A percentile compares a stretch with the other conserved stretches of the same genome.
Evolutionary conservation across 179 eudicot species (phyloP).

Genomic region (Carnegiea gigantea): DNA sequence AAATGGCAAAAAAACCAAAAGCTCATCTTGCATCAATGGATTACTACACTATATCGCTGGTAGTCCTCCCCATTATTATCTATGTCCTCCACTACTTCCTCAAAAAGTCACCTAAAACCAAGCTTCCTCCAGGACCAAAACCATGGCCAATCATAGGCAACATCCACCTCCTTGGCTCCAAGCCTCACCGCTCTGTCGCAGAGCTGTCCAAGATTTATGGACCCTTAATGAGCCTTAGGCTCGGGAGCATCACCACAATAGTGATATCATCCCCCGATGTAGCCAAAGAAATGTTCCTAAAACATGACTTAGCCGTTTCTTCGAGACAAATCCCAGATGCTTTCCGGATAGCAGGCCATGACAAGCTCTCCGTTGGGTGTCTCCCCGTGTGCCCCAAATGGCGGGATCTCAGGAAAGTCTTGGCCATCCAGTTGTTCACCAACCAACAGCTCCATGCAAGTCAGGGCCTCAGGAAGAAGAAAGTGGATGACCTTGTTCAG

Average conservation of each 20-base stretch:
- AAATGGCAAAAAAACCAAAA: neutral
- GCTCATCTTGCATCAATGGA: slow-evolving; percentile 6
- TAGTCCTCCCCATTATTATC: slow-evolving; percentile 1
- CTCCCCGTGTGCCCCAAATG: slow-evolving; percentile 22
- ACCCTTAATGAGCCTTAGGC: slow-evolving; percentile 29
- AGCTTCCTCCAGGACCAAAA: slow-evolving; percentile 37
- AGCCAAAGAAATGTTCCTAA: slow-evolving; percentile 22
- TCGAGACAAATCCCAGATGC: neutral
- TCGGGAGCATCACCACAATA: slow-evolving; percentile 28
- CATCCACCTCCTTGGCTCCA: slow-evolving; percentile 30
- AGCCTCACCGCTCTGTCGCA: slow-evolving; percentile 38
- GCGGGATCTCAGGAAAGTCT: slow-evolving; percentile 15
- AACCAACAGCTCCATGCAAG: slow-evolving; percentile 19
- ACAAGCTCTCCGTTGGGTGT: slow-evolving; percentile 14
- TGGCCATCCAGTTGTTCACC: slow-evolving; percentile 14
- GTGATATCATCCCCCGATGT: slow-evolving; percentile 25
- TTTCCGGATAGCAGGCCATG: neutral
- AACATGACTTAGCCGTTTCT: slow-evolving; percentile 23
- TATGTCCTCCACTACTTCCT: neutral
- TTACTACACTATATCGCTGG: neutral
- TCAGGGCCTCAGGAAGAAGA: neutral
- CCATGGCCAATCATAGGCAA: slow-evolving; percentile 44
- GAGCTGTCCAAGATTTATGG: slow-evolving; percentile 29
- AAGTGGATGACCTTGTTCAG: slow-evolving; percentile 21
- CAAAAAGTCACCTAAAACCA: slow-evolving; percentile 3